phyloP scores from a whole-genome alignment of 2,329 filamentous ascomycete species.

The Waltergamsia citrina region DNA sequence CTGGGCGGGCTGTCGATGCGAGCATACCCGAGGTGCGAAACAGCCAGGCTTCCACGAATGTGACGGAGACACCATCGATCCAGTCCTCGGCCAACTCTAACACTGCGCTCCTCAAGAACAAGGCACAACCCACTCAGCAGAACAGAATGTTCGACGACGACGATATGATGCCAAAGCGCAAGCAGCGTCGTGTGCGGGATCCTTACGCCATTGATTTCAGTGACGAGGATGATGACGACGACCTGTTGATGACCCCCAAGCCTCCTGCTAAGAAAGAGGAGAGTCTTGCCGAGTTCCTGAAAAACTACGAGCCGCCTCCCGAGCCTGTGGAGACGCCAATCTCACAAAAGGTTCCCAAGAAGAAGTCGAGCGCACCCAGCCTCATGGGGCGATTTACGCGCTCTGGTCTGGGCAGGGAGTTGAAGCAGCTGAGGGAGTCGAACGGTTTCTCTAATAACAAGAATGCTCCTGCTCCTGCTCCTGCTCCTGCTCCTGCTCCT shows the following conservation, averaged over 20 bases:
- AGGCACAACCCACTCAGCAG: slow-evolving; percentile 14
- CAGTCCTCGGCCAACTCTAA: slow-evolving; percentile 67
- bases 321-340: slow-evolving; percentile 28
- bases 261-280: slow-evolving; percentile 45
- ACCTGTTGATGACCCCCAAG: slow-evolving; percentile 22
- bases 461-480: too few species aligned
- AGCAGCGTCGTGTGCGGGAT: slow-evolving; percentile 70
- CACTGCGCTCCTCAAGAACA: slow-evolving; percentile 53
- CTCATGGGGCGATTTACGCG: slow-evolving; percentile 50
- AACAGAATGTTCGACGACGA: slow-evolving; percentile 34
- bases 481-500: slow-evolving; percentile 8
- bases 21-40: slow-evolving; percentile 45
- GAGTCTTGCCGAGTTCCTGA: slow-evolving; percentile 64
- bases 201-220: slow-evolving; percentile 88
- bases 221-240: slow-evolving; percentile 53
- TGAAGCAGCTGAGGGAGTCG: too few species aligned
- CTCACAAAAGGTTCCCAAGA: slow-evolving; percentile 37
- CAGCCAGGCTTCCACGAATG: slow-evolving; percentile 45
- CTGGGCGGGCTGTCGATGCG: slow-evolving; percentile 48
- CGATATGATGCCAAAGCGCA: slow-evolving; percentile 57
- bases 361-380: slow-evolving; percentile 54
- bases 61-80: slow-evolving; percentile 45
- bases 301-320: slow-evolving; percentile 57
- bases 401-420: slow-evolving; percentile 7
- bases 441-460: too few species aligned